Evolutionary conservation across 2,329 filamentous ascomycete genomes (phyloP).

Genomic region (Drechslerella dactyloides): DNA sequence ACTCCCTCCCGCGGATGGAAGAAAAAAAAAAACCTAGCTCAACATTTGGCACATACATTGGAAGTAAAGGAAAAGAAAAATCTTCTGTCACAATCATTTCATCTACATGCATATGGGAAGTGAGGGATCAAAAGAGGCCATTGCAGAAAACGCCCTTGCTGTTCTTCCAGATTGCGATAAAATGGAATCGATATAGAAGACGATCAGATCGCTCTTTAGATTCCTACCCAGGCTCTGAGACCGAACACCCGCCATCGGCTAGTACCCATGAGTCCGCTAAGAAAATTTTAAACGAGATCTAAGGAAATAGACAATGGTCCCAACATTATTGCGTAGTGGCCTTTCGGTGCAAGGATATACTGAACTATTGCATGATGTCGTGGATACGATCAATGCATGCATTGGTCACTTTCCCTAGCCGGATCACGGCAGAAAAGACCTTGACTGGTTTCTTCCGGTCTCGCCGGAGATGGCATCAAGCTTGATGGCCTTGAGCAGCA

Average conservation of each 20-base stretch:
- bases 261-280: slow-evolving; percentile 29
- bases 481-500: slow-evolving; percentile 44
- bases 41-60: slow-evolving; percentile 24
- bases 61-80: slow-evolving; percentile 23
- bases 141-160: slow-evolving; percentile 14
- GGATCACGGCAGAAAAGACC: slow-evolving; percentile 47
- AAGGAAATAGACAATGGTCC: background rate
- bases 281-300: slow-evolving; percentile 28
- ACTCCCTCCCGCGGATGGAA: background rate
- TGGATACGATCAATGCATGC: slow-evolving; percentile 11
- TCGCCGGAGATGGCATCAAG: slow-evolving; percentile 43
- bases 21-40: slow-evolving; percentile 10
- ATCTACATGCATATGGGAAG: slow-evolving; percentile 18
- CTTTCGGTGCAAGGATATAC: slow-evolving; percentile 23
- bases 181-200: slow-evolving; percentile 8
- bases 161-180: slow-evolving; percentile 24
- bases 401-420: slow-evolving; percentile 19
- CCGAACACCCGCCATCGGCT: slow-evolving; percentile 47
- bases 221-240: slow-evolving; percentile 29
- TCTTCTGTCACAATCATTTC: slow-evolving; percentile 10
- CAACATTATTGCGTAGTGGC: background rate
- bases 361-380: slow-evolving; percentile 37
- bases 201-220: slow-evolving; percentile 15
- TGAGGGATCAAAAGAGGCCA: slow-evolving; percentile 22
- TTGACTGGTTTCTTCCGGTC: slow-evolving; percentile 37